These are phyloP conservation scores for Rheum nobile DNA, from an alignment of 148 eudicot species.

Conservation along the genomic window DNA sequence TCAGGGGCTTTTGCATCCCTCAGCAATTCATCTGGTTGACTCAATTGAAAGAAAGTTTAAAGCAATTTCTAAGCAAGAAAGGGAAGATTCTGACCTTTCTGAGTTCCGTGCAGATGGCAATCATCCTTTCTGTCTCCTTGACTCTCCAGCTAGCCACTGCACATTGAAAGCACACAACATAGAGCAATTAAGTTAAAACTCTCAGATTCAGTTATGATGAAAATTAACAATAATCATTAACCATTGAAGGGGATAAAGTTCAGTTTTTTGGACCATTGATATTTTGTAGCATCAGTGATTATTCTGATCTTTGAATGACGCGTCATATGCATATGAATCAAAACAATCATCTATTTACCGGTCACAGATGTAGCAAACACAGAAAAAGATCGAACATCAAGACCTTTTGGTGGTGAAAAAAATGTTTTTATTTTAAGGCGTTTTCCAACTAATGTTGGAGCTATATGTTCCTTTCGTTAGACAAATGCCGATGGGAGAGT, in stretches of 20 bases:
- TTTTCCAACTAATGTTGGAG: background rate
- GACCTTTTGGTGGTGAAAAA: background rate
- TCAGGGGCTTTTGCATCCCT: background rate
- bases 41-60: background rate
- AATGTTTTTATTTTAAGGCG: background rate
- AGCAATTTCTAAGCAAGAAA: background rate
- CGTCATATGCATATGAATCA: background rate
- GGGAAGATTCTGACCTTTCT: slow-evolving; percentile 53
- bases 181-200: background rate
- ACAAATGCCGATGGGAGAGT: background rate
- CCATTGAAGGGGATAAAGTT: background rate
- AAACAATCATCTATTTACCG: background rate
- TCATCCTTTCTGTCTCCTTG: slow-evolving; percentile 97
- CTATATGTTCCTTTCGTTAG: background rate
- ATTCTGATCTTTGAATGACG: background rate
- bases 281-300: background rate
- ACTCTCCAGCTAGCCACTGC: slow-evolving; percentile 99
- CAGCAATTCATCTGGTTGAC: background rate
- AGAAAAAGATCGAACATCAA: background rate
- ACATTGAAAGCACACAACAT: slow-evolving; percentile 7
- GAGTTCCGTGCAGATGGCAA: slow-evolving; percentile 98
- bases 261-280: background rate
- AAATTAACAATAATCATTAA: background rate
- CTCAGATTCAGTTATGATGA: background rate
- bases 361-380: background rate